phyloP scores from a whole-genome alignment of 306 rosid genomes.

The Corylus heterophylla region DNA sequence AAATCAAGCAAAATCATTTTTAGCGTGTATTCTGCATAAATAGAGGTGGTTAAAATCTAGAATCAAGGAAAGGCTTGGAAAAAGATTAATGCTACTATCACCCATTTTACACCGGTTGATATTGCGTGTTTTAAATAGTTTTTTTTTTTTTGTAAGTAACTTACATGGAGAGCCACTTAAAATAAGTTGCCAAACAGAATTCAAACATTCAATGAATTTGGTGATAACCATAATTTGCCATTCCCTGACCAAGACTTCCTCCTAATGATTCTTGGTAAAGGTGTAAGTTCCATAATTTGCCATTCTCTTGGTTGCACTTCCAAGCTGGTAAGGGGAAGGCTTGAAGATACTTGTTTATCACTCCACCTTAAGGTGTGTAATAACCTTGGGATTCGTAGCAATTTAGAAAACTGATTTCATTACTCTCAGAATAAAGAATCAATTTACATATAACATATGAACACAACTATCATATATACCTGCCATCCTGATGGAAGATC shows the following conservation, averaged over 20 bases:
- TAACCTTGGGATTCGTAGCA: neutral
- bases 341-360: neutral
- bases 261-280: no score
- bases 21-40: no score
- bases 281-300: no score
- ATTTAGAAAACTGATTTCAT: neutral
- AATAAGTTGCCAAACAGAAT: neutral
- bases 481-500: conserved; percentile 88
- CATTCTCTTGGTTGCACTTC: no score
- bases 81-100: neutral
- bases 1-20: neutral
- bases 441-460: neutral
- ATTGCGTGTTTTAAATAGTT: no score
- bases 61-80: neutral
- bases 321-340: neutral
- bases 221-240: neutral
- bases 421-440: neutral
- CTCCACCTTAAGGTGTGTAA: neutral
- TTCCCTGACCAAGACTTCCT: neutral
- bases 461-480: conserved; percentile 36
- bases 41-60: no score
- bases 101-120: no score
- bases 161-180: no score
- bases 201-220: neutral
- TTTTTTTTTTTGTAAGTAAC: no score